Percentiles rank a stretch among this genome's conserved stretches.
Conservation (phyloP, 2,329 filamentous ascomycete species). For the Sporothrix pallida region DNA sequence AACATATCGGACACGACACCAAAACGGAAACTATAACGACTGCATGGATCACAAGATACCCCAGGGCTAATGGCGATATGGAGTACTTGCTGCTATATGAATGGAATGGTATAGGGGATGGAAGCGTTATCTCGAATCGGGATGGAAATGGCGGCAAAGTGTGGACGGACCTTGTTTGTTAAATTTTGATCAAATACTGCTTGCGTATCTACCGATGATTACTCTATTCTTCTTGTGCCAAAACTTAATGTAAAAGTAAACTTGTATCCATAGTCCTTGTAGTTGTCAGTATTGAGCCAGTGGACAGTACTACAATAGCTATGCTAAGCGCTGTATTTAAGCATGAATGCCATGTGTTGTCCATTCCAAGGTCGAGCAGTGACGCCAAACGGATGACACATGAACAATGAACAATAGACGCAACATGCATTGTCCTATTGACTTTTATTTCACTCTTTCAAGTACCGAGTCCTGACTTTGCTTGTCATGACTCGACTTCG, state of each 20-base stretch:
- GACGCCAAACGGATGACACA: not conserved
- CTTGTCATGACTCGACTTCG: not conserved
- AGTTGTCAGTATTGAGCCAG: too few species aligned
- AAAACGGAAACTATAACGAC: constrained; percentile 12
- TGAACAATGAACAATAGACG: not conserved
- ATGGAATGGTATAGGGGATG: not conserved
- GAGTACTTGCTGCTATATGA: constrained; percentile 17
- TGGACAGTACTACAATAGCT: too few species aligned
- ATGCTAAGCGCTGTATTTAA: not conserved
- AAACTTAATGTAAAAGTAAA: not conserved
- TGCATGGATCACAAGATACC: not conserved
- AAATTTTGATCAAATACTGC: constrained; percentile 6
- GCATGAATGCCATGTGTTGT: not conserved
- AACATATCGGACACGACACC: not conserved
- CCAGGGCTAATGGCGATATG: not conserved
- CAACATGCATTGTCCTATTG: not conserved
- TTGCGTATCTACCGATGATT: not conserved
- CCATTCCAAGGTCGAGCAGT: not conserved
- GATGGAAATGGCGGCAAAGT: not conserved
- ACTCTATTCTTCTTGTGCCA: not conserved
- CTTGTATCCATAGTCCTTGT: not conserved
- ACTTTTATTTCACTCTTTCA: too few species aligned
- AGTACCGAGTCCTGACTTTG: not conserved
- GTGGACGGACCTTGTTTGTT: not conserved
- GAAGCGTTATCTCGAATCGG: too few species aligned